A percentile compares a stretch with the other conserved stretches of the same genome.
Conservation (phyloP, 2,329 filamentous ascomycete species). For the Trichoderma breve region DNA sequence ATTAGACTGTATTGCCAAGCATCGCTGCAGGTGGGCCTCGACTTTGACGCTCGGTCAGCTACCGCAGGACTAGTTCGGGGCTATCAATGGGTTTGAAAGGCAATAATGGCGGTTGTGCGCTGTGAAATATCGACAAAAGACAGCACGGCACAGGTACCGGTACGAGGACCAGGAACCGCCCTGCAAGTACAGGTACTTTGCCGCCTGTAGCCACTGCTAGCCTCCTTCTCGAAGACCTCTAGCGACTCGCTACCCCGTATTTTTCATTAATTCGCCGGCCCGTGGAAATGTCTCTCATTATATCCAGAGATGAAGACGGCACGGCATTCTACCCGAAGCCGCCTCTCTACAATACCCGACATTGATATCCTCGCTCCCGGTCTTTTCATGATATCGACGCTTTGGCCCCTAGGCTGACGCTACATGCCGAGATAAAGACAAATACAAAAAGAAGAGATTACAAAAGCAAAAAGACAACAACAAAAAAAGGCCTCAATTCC, state of each 20-base stretch:
- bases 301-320: not conserved
- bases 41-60: not conserved
- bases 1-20: not conserved
- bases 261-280: not conserved
- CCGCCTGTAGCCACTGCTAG: not conserved
- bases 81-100: not conserved
- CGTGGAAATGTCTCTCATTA: not conserved
- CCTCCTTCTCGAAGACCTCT: constrained; percentile 8
- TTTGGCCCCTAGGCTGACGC: not conserved
- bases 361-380: not conserved
- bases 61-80: not conserved
- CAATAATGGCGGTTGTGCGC: not conserved
- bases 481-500: not conserved
- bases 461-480: not conserved
- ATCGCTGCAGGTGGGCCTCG: not conserved
- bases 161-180: not conserved
- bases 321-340: not conserved
- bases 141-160: not conserved
- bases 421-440: not conserved
- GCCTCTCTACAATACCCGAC: not conserved
- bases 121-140: not conserved
- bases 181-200: not conserved
- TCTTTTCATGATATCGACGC: not conserved
- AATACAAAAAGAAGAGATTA: not conserved
- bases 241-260: constrained; percentile 11